Conservation (phyloP, 306 rosid species). For the Begonia masoniana region DNA sequence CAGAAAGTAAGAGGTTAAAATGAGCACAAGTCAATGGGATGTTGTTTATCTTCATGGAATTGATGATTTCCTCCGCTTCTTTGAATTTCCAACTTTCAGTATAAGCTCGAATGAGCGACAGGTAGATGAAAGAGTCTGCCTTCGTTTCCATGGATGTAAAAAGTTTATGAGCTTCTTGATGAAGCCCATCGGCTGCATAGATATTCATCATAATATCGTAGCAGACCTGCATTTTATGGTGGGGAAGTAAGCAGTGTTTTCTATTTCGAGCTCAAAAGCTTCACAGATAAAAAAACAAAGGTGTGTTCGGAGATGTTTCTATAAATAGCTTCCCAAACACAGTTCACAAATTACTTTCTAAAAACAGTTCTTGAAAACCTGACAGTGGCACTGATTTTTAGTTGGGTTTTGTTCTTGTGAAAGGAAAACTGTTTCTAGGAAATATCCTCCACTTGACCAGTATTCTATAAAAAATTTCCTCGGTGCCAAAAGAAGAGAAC, state of each 20-base stretch:
- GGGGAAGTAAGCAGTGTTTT: too few species aligned
- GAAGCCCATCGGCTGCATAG: constrained; percentile 59
- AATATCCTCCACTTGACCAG: too few species aligned
- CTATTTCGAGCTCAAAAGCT: too few species aligned
- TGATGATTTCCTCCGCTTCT: constrained; percentile 55
- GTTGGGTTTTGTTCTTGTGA: too few species aligned
- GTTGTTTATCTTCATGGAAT: constrained; percentile 46
- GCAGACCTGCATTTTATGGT: constrained; percentile 57
- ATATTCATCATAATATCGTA: constrained; percentile 79
- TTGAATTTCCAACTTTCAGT: constrained; percentile 40
- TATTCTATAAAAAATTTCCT: not conserved
- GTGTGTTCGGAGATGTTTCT: too few species aligned
- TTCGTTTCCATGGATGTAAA: constrained; percentile 52
- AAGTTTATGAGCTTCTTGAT: constrained; percentile 48
- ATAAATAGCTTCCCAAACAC: too few species aligned
- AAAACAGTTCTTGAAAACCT: too few species aligned
- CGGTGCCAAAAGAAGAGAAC: not conserved
- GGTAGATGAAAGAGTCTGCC: constrained; percentile 68
- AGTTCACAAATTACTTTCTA: too few species aligned
- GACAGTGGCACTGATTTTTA: too few species aligned
- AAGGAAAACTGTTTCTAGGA: too few species aligned
- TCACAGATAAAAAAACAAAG: too few species aligned
- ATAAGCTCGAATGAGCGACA: constrained; percentile 62
- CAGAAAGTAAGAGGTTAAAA: constrained; percentile 50
- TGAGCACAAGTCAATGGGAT: constrained; percentile 57